Evolutionary conservation across 1,139 yeast genomes (phyloP), one percentile per base, ranked within the genome.

Genomic region (Taphrina populina): DNA sequence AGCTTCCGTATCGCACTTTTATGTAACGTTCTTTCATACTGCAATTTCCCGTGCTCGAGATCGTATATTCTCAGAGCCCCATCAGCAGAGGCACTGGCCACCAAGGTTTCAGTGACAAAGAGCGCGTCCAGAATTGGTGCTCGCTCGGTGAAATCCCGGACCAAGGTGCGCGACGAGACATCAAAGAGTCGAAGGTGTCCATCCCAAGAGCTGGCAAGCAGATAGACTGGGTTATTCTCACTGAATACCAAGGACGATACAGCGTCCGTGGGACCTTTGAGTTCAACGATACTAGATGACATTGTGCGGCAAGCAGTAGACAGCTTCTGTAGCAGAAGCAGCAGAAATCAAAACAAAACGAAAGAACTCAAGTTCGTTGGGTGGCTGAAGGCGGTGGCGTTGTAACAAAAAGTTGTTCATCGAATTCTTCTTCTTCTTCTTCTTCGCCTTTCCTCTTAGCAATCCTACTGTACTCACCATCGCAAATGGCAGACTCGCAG

Each of bases 201-300:
- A 49, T 71, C 74, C 74, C 74, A 71, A 2, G 72, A 68, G n/a
- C 71, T 63, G 2, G 64, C 67, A n/a, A 71, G 63, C 30, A 71
- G 62, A 23, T 53, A 32, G 20, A 44, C 43, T 19, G 56, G 39
- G 17, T 37, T 40, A 24, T 27, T 34, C n/a, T 56, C 59, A 15
- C 56, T 45, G 49, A 59, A 59, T 4, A 23, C 34, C 37, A 59
- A 47, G 23, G 60, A 30, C n/a, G 61, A 34, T n/a, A 59, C 32
- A 4, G 56, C 37, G 29, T 59, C 61, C 26, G 40, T 23, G 2
- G 61, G 60, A 4, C 54, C 55, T 6, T 54, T 24, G 13, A 47
- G 45, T 19, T 43, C 37, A 6, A 43, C 26, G 29, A 40, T 13
- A 5, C 34, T 1, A 15, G 24, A 34, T 6, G 45, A 40, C 45